Evolutionary conservation across 495 filamentous ascomycete species (phyloP), one percentile per base, ranked within the genome.

Genomic region (Aspergillus kassunensis): DNA sequence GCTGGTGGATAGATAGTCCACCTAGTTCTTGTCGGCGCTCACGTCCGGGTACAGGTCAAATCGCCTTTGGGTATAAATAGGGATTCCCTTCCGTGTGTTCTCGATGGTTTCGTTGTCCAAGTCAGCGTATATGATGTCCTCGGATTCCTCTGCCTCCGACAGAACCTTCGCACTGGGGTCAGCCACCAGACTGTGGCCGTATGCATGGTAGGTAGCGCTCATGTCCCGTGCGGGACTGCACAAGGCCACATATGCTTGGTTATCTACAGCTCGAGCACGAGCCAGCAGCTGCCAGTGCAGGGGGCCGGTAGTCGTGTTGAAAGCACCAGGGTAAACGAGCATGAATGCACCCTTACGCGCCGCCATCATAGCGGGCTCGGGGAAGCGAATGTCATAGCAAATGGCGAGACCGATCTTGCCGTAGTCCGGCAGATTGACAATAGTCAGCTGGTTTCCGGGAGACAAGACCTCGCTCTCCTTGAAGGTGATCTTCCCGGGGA

Each of bases 21-120:
- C 3, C 49, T 57, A 57, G 31, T 57, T 31, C 18, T 49, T 60
- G 39, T 42, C 40, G 16, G 51, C 56, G 37, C 82, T 88, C 23
- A 99, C 82, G 80, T 99, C 92, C 12, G 89, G 87, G 71, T 99
- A 99, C 20, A 99, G 83, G 72, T 99, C 93, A 68, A 95, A 97
- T 57, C 95, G 75, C 54, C 92, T 79, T 83, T 99, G 95, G 23
- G 74, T 79, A 59, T 82, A 78, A 24, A 97, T 75, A 20, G 95
- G 93, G 63, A 97, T 96, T 15, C 86, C 84, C 68, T 81, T 89
- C 66, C 95, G 80, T 41, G 83, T 82, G 69, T 85, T 82, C 64
- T 84, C 79, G 58, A 99, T 90, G 62, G 73, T 79, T 35, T 80
- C 84, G 19, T 79, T 80, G 29, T 78, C 75, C 70, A 97, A 62